phyloP scores from a whole-genome alignment of 169 alveolate species.

The Plasmodium coatneyi region DNA sequence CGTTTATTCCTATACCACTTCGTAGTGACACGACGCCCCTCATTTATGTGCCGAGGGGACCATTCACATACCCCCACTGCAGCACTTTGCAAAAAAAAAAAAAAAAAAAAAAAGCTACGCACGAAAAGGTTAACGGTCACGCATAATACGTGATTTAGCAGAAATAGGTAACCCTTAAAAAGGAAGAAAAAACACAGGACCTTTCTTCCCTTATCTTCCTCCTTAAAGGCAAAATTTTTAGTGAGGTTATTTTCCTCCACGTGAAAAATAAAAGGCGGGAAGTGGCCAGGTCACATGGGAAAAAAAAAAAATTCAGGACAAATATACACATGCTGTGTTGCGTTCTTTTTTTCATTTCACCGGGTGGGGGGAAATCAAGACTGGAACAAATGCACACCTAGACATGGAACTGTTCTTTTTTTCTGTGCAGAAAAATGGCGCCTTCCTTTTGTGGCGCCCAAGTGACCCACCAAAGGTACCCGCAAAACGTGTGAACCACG shows the following conservation, averaged over 20 bases:
- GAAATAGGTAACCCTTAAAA: neutral
- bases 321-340: neutral
- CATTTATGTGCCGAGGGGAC: neutral
- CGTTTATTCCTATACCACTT: neutral
- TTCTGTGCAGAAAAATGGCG: neutral
- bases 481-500: neutral
- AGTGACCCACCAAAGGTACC: neutral
- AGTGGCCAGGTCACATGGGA: neutral
- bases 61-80: neutral
- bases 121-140: neutral
- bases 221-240: neutral
- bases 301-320: neutral
- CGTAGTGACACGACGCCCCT: neutral
- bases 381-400: neutral
- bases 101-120: neutral
- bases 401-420: neutral
- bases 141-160: neutral
- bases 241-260: neutral
- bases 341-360: neutral
- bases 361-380: neutral
- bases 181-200: neutral
- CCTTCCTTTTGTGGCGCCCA: neutral
- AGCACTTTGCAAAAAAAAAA: neutral
- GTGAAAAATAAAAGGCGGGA: neutral
- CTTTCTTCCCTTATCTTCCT: neutral